Evolutionary conservation across 1,139 yeast genomes (phyloP), one percentile per base, ranked within the genome.

Genomic region (Ashbya aceris): DNA sequence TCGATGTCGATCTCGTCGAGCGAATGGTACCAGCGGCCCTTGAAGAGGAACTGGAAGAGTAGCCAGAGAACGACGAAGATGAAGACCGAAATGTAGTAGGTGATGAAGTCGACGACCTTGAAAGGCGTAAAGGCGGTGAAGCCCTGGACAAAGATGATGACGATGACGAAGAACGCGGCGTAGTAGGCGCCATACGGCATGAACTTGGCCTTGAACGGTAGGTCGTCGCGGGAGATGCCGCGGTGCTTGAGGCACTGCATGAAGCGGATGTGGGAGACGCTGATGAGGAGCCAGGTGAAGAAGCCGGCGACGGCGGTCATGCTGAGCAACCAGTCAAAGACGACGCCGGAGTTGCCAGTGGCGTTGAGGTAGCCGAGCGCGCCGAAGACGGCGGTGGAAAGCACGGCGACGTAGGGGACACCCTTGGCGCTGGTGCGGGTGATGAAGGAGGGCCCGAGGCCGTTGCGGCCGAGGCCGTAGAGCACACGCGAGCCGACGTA

Each of bases 241-340:
- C 83, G 71, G 27, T 62, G 54, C 50, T 71, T 72, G 54, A 82
- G 65, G 36, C 83, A 77, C 38, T 66, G 62, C 79, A 79, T 79
- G 60, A 81, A 82, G 57, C 85, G 69, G 41, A 82, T 67, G 59
- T 81, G 89, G 34, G 83, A 70, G 41, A 73, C 61, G 7, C 80
- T 71, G 47, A 82, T 81, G 62, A 77, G 74, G 42, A 79, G 73
- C 91, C 91, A 82, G 7, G 84, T 73, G 50, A 81, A 77, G 53
- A 81, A 70, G 40, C 89, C 89, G 5, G 87, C 79, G 38, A 82
- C 81, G 20, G 86, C 83, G 30, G 86, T 74, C 51, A 89, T 79
- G 64, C 84, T 85, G 52, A 86, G 73, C 49, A 89, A 74, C 89
- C 95, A 89, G 52, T 73, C 66, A 67, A 87, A 89, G 8, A 87